These are phyloP conservation scores for Arachnopeziza araneosa DNA, from an alignment of 2,329 filamentous ascomycete species.

Conservation along the genomic window DNA sequence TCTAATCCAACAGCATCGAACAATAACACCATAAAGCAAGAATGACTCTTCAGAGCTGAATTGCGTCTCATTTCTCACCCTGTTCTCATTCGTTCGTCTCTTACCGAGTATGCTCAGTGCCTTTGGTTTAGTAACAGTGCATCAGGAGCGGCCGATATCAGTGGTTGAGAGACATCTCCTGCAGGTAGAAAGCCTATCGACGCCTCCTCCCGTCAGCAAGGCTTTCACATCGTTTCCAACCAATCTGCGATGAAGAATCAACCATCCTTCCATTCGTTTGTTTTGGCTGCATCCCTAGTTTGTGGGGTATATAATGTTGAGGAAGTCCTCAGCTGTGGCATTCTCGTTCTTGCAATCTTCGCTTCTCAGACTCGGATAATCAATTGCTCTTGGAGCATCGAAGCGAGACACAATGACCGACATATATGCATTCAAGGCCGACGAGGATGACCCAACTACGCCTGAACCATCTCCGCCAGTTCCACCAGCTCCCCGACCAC, in stretches of 20 bases:
- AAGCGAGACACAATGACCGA: neutral
- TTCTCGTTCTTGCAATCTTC: neutral
- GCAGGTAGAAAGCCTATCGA: neutral
- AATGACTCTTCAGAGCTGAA: too few species aligned
- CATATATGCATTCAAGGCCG: neutral
- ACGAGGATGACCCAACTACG: neutral
- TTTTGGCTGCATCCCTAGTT: neutral
- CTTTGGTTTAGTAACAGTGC: neutral
- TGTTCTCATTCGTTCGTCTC: neutral
- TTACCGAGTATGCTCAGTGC: neutral
- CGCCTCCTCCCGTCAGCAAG: neutral
- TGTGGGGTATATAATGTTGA: neutral
- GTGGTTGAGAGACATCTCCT: neutral
- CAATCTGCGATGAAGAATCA: neutral
- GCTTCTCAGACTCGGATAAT: neutral
- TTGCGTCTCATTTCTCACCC: neutral
- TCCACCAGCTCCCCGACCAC: neutral
- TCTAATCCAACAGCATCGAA: too few species aligned
- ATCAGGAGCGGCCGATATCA: neutral
- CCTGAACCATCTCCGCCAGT: neutral
- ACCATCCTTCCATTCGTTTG: neutral
- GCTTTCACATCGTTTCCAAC: neutral
- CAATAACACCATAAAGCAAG: too few species aligned
- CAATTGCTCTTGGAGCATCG: neutral
- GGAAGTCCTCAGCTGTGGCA: neutral